These are phyloP conservation scores for Boletus coccyginus DNA, from an alignment of 768 basidiomycete species.

Conservation along the genomic window DNA sequence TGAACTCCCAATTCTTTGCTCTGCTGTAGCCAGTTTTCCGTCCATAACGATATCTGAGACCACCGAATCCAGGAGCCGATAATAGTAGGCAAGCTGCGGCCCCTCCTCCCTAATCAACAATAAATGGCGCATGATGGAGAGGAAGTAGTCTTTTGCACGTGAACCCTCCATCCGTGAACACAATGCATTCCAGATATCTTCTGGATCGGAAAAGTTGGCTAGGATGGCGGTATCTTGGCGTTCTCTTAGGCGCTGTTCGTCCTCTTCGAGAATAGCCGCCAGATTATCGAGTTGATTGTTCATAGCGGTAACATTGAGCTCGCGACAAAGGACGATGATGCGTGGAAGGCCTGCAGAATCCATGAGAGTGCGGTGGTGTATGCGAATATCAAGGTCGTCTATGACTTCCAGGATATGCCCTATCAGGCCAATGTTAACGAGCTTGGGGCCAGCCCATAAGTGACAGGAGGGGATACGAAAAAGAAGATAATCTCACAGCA, in stretches of 20 bases:
- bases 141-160: conserved; percentile 78
- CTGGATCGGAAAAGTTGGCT: conserved; percentile 71
- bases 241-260: conserved; percentile 69
- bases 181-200: conserved; percentile 86
- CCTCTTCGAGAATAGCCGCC: conserved; percentile 62
- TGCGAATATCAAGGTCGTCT: conserved; percentile 79
- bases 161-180: conserved; percentile 73
- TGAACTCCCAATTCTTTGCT: conserved; percentile 82
- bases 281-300: conserved; percentile 66
- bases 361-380: conserved; percentile 88
- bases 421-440: conserved; percentile 68
- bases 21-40: conserved; percentile 81
- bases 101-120: conserved; percentile 89
- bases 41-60: conserved; percentile 91
- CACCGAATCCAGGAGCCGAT: conserved; percentile 86
- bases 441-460: conserved; percentile 20
- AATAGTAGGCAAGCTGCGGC: conserved; percentile 80
- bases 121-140: conserved; percentile 93
- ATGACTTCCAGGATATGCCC: conserved; percentile 60
- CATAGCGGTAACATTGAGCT: conserved; percentile 61
- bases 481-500: conserved; percentile 53
- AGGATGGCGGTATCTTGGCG: conserved; percentile 76
- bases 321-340: conserved; percentile 66
- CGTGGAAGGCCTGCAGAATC: conserved; percentile 78
- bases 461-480: background rate